A percentile compares a stretch with the other conserved stretches of the same genome.
These are phyloP conservation scores for Coemansia sp. DNA, from an alignment of 192 early-diverging fungal species.

Conservation along the genomic window DNA sequence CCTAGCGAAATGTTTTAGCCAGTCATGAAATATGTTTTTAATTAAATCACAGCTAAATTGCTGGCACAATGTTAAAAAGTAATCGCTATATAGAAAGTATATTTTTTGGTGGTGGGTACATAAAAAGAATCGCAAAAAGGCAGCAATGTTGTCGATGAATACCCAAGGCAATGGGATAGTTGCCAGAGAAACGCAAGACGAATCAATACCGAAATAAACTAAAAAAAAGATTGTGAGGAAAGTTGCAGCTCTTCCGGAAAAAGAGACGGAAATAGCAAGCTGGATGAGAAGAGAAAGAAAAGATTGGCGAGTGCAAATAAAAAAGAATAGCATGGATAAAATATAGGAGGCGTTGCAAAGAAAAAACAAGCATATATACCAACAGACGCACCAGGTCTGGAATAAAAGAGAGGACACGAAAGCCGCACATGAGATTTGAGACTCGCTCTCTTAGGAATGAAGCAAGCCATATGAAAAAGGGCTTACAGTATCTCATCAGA, in stretches of 20 bases:
- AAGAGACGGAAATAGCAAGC: not conserved
- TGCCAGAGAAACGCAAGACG: constrained; percentile 1
- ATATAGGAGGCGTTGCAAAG: constrained; percentile 1
- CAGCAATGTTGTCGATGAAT: too few relatives aligned
- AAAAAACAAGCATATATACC: constrained; percentile 7
- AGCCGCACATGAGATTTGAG: too few relatives aligned
- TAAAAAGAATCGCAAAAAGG: not conserved
- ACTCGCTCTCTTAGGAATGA: not conserved
- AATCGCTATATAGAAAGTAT: constrained; percentile 2
- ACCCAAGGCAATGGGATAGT: not conserved
- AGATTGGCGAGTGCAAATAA: constrained; percentile 6
- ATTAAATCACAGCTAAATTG: not conserved
- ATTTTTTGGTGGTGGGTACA: not conserved
- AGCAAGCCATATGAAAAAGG: not conserved
- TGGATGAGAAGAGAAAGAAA: constrained; percentile 6
- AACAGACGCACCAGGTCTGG: not conserved
- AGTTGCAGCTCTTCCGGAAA: not conserved
- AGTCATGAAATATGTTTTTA: constrained; percentile 7
- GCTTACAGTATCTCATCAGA: not conserved
- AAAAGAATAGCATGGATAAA: not conserved
- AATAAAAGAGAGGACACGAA: not conserved
- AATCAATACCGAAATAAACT: constrained; percentile 9
- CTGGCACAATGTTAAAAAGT: not conserved
- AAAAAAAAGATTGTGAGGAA: not conserved
- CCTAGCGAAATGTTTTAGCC: constrained; percentile 27